phyloP scores from a whole-genome alignment of 331 rosid genomes.

The Erythrophleum ivorense region DNA sequence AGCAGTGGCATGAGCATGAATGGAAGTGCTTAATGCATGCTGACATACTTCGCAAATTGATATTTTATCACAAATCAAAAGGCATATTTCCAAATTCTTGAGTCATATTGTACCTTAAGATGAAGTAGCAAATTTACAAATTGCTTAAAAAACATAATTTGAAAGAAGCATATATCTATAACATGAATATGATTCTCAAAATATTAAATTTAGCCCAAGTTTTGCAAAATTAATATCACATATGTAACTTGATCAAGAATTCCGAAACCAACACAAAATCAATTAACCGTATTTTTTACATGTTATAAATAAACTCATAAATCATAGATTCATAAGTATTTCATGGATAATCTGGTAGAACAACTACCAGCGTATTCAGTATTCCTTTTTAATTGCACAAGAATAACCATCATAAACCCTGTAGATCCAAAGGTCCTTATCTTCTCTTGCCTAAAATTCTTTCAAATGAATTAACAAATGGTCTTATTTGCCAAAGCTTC shows the following conservation, averaged over 20 bases:
- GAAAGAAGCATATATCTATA: background rate
- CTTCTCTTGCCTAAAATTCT: constrained; percentile 11
- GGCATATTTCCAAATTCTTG: background rate
- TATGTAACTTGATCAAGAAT: background rate
- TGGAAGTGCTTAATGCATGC: background rate
- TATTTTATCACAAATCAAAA: background rate
- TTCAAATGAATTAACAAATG: background rate
- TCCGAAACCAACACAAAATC: background rate
- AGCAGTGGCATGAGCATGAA: background rate
- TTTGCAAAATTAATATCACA: too few species aligned
- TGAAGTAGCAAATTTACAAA: background rate
- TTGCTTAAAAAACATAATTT: background rate
- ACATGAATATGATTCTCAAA: background rate
- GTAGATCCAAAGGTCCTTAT: background rate
- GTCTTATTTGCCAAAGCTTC: background rate
- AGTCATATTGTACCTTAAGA: background rate
- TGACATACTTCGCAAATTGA: background rate
- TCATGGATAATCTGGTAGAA: background rate
- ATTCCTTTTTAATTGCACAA: background rate
- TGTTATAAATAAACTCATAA: background rate
- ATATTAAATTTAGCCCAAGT: background rate
- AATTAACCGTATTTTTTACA: background rate
- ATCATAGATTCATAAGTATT: background rate
- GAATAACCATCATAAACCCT: background rate
- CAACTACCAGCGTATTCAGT: background rate